Percentiles rank a stretch among this genome's conserved stretches.
Evolutionary conservation across 164 flowering plant genomes (phyloP).

Genomic region (Magnolia kwangsiensis): DNA sequence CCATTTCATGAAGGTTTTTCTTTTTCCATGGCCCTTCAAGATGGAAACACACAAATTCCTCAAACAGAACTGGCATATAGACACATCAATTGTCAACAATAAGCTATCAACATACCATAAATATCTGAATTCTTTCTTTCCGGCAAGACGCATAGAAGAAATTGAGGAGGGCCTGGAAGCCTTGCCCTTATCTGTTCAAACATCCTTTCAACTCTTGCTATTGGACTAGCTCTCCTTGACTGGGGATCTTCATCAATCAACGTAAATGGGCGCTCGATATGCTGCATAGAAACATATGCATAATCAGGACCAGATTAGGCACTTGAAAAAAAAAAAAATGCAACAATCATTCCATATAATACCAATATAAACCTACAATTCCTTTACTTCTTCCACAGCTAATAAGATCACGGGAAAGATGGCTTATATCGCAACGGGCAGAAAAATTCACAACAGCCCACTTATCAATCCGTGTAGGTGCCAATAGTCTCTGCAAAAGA

Average conservation of each 20-base stretch:
- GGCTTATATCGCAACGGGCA: constrained; percentile 60
- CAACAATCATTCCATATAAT: not conserved
- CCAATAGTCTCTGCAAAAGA: constrained; percentile 47
- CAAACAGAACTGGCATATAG: not conserved
- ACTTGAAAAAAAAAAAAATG: not conserved
- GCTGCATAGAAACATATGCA: constrained; percentile 29
- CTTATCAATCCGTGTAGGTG: constrained; percentile 47
- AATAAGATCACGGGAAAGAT: constrained; percentile 40
- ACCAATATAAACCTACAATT: constrained; percentile 45
- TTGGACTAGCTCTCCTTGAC: constrained; percentile 37
- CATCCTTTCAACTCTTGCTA: constrained; percentile 69
- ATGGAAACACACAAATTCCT: not conserved
- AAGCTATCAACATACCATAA: constrained; percentile 51
- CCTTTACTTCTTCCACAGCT: constrained; percentile 66
- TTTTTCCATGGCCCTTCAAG: constrained; percentile 89
- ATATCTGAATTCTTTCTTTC: constrained; percentile 71
- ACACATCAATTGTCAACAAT: constrained; percentile 7
- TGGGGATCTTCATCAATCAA: constrained; percentile 73
- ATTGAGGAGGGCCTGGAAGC: constrained; percentile 55
- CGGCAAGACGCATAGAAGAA: constrained; percentile 73
- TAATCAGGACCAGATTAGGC: constrained; percentile 1
- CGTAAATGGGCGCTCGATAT: constrained; percentile 61
- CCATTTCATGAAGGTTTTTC: constrained; percentile 56
- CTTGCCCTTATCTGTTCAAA: constrained; percentile 49
- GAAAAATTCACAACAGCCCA: constrained; percentile 93